A percentile compares a stretch with the other conserved stretches of the same genome.
Conservation (phyloP, 192 early-diverging fungal species). For the Chytriomyces sp. region DNA sequence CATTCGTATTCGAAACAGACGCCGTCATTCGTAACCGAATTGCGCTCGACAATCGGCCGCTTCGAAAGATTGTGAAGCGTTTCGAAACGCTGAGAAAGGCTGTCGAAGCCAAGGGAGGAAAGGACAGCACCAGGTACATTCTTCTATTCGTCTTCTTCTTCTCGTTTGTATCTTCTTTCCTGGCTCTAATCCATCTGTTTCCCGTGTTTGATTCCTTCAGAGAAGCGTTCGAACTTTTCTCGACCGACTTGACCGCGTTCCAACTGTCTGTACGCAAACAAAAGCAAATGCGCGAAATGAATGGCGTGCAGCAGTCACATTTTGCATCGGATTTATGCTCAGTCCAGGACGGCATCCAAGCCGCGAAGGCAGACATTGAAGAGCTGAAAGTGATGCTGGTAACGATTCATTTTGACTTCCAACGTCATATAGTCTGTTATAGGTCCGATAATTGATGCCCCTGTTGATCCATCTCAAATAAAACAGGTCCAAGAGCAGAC, state of each 20-base stretch:
- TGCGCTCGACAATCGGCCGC: conserved; percentile 37
- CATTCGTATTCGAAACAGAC: conserved; percentile 18
- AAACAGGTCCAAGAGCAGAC: conserved; percentile 30
- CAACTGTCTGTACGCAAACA: conserved; percentile 53
- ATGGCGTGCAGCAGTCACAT: conserved; percentile 50
- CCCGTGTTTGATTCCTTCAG: not conserved
- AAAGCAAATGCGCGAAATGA: conserved; percentile 59
- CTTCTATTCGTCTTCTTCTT: not conserved
- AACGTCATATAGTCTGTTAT: too few species aligned
- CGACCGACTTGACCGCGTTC: conserved; percentile 52
- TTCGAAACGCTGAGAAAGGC: conserved; percentile 4
- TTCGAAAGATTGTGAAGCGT: conserved; percentile 33
- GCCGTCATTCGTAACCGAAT: conserved; percentile 40
- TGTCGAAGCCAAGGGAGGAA: conserved; percentile 2
- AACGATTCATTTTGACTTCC: too few species aligned
- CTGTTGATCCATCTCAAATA: not conserved
- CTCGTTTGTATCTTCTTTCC: conserved; percentile 1
- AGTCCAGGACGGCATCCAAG: conserved; percentile 42
- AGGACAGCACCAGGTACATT: not conserved
- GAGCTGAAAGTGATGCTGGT: conserved; percentile 49
- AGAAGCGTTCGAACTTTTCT: conserved; percentile 38
- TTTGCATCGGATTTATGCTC: conserved; percentile 45
- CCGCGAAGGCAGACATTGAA: conserved; percentile 49
- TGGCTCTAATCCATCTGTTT: conserved; percentile 2
- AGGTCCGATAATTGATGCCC: too few species aligned